These are phyloP conservation scores for Globisporangium megalacanthum DNA, from an alignment of 352 stramenopile species.

Conservation along the genomic window DNA sequence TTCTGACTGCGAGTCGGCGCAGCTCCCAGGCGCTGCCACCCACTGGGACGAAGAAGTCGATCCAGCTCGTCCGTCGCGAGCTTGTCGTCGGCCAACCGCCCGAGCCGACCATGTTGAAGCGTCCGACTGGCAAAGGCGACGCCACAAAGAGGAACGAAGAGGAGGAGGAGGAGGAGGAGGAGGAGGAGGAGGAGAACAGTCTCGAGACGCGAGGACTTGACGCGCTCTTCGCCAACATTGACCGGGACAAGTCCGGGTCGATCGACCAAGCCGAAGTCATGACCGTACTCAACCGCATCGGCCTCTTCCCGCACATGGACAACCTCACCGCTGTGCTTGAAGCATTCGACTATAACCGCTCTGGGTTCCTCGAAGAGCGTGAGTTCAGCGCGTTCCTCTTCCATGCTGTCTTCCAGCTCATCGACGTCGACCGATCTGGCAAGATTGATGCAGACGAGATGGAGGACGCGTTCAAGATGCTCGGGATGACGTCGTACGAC, in stretches of 20 bases:
- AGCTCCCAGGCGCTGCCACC: background rate
- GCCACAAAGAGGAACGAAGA: background rate
- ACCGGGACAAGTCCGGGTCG: conserved; percentile 52
- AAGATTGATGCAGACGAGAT: conserved; percentile 78
- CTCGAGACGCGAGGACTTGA: conserved; percentile 56
- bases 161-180: background rate
- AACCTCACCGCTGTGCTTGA: conserved; percentile 40
- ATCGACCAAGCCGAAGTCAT: conserved; percentile 57
- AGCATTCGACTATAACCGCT: conserved; percentile 47
- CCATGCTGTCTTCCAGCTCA: conserved; percentile 65
- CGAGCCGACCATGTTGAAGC: background rate
- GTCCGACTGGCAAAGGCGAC: background rate
- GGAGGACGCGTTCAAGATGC: conserved; percentile 64
- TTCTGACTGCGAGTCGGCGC: background rate
- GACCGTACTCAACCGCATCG: conserved; percentile 56
- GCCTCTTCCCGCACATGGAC: conserved; percentile 49
- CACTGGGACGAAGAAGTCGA: conserved; percentile 22
- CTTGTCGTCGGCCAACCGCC: background rate
- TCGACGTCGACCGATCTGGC: conserved; percentile 64
- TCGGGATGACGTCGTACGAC: conserved; percentile 52
- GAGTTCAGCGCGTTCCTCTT: conserved; percentile 75
- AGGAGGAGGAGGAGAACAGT: conserved; percentile 30
- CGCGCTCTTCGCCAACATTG: conserved; percentile 55
- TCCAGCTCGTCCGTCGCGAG: conserved; percentile 51
- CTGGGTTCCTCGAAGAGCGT: conserved; percentile 36